Percentiles rank a stretch among this genome's conserved stretches.
These are phyloP conservation scores for Aphanomyces invadans DNA, from an alignment of 352 stramenopile species.

Conservation along the genomic window DNA sequence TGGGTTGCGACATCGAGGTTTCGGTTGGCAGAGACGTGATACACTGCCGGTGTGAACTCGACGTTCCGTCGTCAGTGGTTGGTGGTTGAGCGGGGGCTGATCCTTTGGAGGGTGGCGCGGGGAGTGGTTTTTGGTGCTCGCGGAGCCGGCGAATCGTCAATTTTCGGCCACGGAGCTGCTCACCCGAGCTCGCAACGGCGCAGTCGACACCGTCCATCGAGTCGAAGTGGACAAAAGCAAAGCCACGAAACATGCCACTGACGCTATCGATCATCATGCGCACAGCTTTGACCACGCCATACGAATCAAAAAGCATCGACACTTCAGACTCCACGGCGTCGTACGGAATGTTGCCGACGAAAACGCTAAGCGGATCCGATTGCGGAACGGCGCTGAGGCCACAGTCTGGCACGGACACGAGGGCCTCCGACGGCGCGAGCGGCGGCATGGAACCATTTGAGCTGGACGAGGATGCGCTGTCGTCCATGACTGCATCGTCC, in stretches of 20 bases:
- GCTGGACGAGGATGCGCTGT: no score
- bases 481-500: not conserved
- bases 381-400: not conserved
- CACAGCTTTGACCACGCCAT: conserved; percentile 65
- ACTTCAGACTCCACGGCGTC: conserved; percentile 78
- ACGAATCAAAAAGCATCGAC: conserved; percentile 57
- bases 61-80: no score
- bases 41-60: no score
- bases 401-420: no score
- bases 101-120: no score
- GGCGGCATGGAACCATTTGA: no score
- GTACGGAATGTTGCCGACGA: conserved; percentile 84
- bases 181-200: not conserved
- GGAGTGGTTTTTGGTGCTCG: not conserved
- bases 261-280: conserved; percentile 81
- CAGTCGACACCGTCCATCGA: conserved; percentile 54
- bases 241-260: conserved; percentile 84
- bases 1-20: no score
- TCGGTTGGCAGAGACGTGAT: no score
- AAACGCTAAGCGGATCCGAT: conserved; percentile 43
- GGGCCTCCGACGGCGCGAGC: no score
- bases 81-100: no score
- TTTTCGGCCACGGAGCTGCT: not conserved
- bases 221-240: conserved; percentile 85
- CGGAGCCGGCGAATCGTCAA: not conserved